Conservation (phyloP, 1,139 yeast species). For the Kazachstania sp. region DNA sequence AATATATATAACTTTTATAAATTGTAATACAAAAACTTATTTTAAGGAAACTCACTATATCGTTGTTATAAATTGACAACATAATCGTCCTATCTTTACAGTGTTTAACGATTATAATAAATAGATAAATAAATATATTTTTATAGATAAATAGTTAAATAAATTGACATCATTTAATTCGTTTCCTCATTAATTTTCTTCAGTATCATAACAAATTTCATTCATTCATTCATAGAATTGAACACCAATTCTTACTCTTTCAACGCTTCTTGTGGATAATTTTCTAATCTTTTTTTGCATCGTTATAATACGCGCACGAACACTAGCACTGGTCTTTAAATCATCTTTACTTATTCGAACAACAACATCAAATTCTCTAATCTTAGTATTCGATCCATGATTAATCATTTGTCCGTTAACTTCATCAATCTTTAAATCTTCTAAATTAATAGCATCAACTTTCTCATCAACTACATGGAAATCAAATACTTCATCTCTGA, state of each 20-base stretch:
- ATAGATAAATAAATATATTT: background rate
- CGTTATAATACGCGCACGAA: conserved; percentile 44
- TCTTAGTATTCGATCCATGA: conserved; percentile 5
- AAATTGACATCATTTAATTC: background rate
- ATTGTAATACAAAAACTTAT: conserved; percentile 1
- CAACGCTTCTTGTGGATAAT: conserved; percentile 39
- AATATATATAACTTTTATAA: conserved; percentile 1
- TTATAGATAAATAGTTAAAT: no score
- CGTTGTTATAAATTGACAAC: no score
- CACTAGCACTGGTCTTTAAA: conserved; percentile 47
- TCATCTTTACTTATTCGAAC: conserved; percentile 44
- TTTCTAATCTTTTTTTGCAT: conserved; percentile 46
- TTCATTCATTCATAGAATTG: conserved; percentile 14
- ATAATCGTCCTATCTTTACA: no score
- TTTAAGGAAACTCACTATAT: no score
- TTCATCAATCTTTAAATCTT: conserved; percentile 22
- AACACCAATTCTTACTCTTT: conserved; percentile 35
- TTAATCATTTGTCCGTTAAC: conserved; percentile 6
- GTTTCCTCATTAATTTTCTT: background rate
- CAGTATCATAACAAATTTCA: background rate
- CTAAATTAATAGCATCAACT: conserved; percentile 14
- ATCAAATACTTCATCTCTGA: conserved; percentile 46
- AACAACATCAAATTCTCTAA: conserved; percentile 35
- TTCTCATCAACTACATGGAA: conserved; percentile 29
- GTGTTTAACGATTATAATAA: no score